phyloP scores from a whole-genome alignment of 75 land plant genomes.

The Pinus tabuliformis region DNA sequence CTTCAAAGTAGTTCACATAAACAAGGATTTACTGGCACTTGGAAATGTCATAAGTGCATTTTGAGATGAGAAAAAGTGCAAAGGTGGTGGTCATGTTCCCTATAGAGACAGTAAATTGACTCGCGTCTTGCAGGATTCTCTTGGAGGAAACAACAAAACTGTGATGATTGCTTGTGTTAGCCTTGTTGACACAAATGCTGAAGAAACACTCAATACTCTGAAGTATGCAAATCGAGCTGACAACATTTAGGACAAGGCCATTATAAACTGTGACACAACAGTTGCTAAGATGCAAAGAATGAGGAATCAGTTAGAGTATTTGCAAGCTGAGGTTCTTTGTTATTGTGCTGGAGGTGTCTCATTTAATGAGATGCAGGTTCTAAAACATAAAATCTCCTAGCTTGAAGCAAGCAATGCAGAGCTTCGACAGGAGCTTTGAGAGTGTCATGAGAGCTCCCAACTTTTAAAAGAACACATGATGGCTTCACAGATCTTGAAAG shows the following conservation, averaged over 20 bases:
- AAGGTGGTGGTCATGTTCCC: conserved; percentile 97
- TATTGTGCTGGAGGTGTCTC: conserved; percentile 50
- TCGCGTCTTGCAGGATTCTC: conserved; percentile 90
- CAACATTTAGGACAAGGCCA: conserved; percentile 94
- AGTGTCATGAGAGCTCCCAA: conserved; percentile 16
- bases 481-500: conserved; percentile 66
- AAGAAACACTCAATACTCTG: conserved; percentile 91
- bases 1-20: conserved; percentile 97
- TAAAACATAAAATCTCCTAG: conserved; percentile 71
- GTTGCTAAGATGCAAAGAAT: conserved; percentile 92
- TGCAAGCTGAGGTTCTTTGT: conserved; percentile 85
- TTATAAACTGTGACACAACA: conserved; percentile 87
- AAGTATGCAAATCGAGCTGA: conserved; percentile 99
- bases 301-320: conserved; percentile 81
- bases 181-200: conserved; percentile 97
- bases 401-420: conserved; percentile 77
- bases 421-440: conserved; percentile 63
- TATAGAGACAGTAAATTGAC: conserved; percentile 98
- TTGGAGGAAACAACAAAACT: conserved; percentile 98
- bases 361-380: conserved; percentile 60
- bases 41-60: conserved; percentile 98
- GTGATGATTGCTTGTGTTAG: conserved; percentile 98
- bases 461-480: no score
- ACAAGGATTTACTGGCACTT: conserved; percentile 93
- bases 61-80: conserved; percentile 96